Evolutionary conservation across 306 rosid species (phyloP), one percentile per base, ranked within the genome.

Genomic region (Glycyrrhiza uralensis): DNA sequence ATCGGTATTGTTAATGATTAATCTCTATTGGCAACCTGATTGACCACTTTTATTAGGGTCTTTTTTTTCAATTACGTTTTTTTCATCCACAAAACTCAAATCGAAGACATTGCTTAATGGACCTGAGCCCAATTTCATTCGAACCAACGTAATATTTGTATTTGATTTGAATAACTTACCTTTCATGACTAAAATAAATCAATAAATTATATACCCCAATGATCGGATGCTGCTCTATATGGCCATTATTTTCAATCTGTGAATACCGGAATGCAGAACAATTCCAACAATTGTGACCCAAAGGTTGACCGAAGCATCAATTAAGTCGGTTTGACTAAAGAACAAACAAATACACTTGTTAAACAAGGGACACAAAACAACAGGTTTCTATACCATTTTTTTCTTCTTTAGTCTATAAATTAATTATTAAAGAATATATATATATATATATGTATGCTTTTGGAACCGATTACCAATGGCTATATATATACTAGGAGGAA

Each of bases 261-360:
- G 35, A 13, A 46, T 46, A 13, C 6, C 24, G 12, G 32, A 61
- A 60, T 33, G 2, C 15, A 36, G 42, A 73, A 17, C 45, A 45
- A 23, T 38, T 70, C 65, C 54, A 17, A 63, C 12, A 51, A 63
- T 26, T 38, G 15, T 28, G 0, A 15, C 41, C 22, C 12, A 18
- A 64, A 14, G 72, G 61, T 24, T 41, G 64, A 64, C 36, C 32
- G 67, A 66, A 76, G 80, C 80, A 66, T 76, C 59, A 42, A 29
- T 54, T 1, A 1, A 61, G 74, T 52, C 41, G 41, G 60, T 22
- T 42, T 55, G 28, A 13, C 1, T 7, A 39, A n/a, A 20, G 28
- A 44, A 44, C 14, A 42, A 76, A 56, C 42, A 76, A 50, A 13
- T 1, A 42, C 60, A 59, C 49, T 11, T 14, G 3, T 17, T 44